Base-by-base conservation (phyloP, 176 grass and related monocot species). In the Zea mays region DNA sequence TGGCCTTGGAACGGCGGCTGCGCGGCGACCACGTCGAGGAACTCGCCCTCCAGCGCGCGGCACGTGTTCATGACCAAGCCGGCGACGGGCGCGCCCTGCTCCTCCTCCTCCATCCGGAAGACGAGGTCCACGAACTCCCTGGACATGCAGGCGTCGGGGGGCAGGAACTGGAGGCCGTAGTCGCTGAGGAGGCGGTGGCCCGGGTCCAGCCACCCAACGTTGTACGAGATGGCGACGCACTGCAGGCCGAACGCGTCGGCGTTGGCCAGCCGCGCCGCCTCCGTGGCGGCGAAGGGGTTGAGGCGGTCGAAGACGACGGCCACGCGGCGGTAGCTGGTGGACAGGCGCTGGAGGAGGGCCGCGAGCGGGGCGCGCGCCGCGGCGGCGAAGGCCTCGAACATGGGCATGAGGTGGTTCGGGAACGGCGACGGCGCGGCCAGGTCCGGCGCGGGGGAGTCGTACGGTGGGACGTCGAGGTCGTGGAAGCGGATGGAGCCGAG, bases 401-500 rank as follows among this genome's bases (percentile, higher is more conserved):
- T 20, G 17, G 86, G 86, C 67, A 82, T 79, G 63, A 89, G 38
- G 60, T 92, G 89, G 47, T 39, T 38, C 7, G 86, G 89, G 81
- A 92, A 92, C 1, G 83, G 80, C 20, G 58, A 44, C 1, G 65
- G 6, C 17, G 60, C 56, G 49, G 63, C 13, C 14, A 51, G 82
- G 35, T 89, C 62, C 1, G 89, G 84, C 0, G 88, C 3, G 12
- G 87, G 87, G 1, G 75, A 83, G 14, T 65, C n/a, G 87, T 85
- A 90, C 12, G 67, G 3, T 0, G 87, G 7, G 11, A 88, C 40
- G 42, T 68, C 60, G 57, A 92, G 79, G 49, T 75, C 65, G 71
- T 92, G 93, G 81, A 96, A 90, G 2, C 46, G 61, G 83, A 84
- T 36, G 57, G 84, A 58, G 47, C 6, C 12, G 19, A 90, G 75